Evolutionary conservation across 2,329 filamentous ascomycete genomes (phyloP), one percentile per base, ranked within the genome.

Genomic region (Aspergillus novofumigatus): DNA sequence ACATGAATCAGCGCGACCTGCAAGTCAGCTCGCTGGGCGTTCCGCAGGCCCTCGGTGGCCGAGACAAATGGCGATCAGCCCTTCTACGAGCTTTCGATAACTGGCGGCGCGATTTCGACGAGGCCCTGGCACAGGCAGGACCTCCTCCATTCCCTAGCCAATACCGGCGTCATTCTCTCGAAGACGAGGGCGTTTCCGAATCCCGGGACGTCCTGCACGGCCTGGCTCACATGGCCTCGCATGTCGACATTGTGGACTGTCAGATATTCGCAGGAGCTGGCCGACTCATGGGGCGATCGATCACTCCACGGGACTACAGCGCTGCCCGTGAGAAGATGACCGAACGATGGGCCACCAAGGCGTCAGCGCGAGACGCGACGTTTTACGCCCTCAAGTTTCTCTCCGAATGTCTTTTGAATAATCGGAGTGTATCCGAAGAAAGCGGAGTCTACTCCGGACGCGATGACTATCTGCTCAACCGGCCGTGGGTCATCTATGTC

Each of bases 141-240:
- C 62, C 67, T 17, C 59, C 64, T 20, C 61, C 66, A 9, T 67
- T 68, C 64, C 57, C 62, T 0, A 57, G 53, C 11, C 60, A 54
- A 6, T 68, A 65, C 49, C 58, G 63, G 8, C 69, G 63, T 5
- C 77, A 67, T 57, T 68, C 64, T 52, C 70, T 80, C 1, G 78
- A 80, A 47, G 86, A 88, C 66, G 85, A 89, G 59, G 87, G 87
- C 65, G 87, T 95, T 29, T 93, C 94, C 65, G 91, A 97, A 71
- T 92, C 89, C 61, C 86, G 91, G 21, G 95, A 89, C 2, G 93
- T 96, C 28, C 80, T 97, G 48, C 92, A 97, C 69, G 91, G 96
- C 67, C 80, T 99, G 11, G 94, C 94, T 0, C 94, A 97, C 73
- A 97, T 99, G 91, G 91, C 92, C 3, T 96, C 96, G 83, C 92